These are phyloP conservation scores for Eurotiales sp. DNA, from an alignment of 2,329 filamentous ascomycete genomes.

Conservation along the genomic window DNA sequence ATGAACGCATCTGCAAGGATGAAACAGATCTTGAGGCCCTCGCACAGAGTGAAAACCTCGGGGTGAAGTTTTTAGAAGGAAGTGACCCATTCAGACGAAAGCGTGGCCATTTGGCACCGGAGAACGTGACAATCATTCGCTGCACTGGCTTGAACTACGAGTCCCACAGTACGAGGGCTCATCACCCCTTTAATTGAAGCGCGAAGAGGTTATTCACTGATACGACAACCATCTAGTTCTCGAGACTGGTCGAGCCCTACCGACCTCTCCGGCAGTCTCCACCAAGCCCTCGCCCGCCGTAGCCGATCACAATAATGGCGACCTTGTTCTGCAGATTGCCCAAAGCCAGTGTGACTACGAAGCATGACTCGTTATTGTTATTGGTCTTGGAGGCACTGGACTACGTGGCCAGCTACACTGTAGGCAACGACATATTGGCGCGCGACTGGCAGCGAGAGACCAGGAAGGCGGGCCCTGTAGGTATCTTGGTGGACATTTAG, in stretches of 20 bases:
- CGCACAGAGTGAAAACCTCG: too few species aligned
- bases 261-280: not conserved
- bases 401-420: not conserved
- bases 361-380: not conserved
- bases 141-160: not conserved
- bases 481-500: not conserved
- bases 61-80: too few species aligned
- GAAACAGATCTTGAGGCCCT: too few species aligned
- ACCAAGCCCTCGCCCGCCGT: not conserved
- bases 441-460: constrained; percentile 1
- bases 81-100: too few species aligned
- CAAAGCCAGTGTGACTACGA: not conserved
- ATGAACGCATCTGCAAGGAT: too few species aligned
- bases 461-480: not conserved
- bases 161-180: too few species aligned
- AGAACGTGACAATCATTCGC: not conserved
- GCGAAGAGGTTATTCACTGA: too few species aligned
- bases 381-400: not conserved
- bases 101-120: not conserved
- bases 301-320: not conserved
- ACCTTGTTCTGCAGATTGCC: not conserved
- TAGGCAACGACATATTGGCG: not conserved
- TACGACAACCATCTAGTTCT: too few species aligned
- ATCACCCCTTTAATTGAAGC: too few species aligned
- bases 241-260: not conserved